A percentile compares a stretch with the other conserved stretches of the same genome.
phyloP scores from a whole-genome alignment of 1,284 basidiomycete species.

The Pseudozyma hubeiensis region DNA sequence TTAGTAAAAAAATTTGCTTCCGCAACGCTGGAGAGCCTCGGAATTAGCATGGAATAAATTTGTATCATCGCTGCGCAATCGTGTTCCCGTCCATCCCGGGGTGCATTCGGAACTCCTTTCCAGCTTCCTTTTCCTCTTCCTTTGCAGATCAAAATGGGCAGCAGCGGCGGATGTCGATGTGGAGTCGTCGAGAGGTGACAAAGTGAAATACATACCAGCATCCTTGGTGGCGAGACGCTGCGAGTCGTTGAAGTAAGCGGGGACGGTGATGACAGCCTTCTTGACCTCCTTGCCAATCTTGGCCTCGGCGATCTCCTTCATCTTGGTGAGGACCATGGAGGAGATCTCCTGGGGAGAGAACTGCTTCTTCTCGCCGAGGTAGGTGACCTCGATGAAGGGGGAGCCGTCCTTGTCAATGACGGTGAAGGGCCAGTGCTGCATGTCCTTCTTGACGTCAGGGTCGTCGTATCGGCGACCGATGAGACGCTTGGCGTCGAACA shows the following conservation, averaged over 20 bases:
- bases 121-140: not conserved
- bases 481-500: slow-evolving; percentile 76
- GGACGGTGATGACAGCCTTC: slow-evolving; percentile 79
- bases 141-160: not conserved
- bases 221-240: slow-evolving; percentile 76
- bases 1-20: slow-evolving; percentile 57
- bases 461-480: slow-evolving; percentile 93
- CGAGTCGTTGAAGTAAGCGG: slow-evolving; percentile 79
- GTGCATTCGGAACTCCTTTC: not conserved
- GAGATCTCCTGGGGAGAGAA: slow-evolving; percentile 83
- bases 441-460: slow-evolving; percentile 75
- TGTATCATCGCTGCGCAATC: slow-evolving; percentile 64
- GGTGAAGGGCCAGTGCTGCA: slow-evolving; percentile 79
- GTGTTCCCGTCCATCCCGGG: not conserved
- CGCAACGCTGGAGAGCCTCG: slow-evolving; percentile 57
- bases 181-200: not conserved
- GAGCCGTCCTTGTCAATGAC: slow-evolving; percentile 75
- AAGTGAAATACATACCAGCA: slow-evolving; percentile 61
- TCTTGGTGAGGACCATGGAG: slow-evolving; percentile 97
- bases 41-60: slow-evolving; percentile 69
- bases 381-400: slow-evolving; percentile 74
- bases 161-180: slow-evolving; percentile 4
- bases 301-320: slow-evolving; percentile 85
- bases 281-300: slow-evolving; percentile 76
- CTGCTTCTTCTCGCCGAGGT: slow-evolving; percentile 75